These are phyloP conservation scores for Chamaecyparis obtusa DNA, from an alignment of 75 land plant species.

Conservation along the genomic window DNA sequence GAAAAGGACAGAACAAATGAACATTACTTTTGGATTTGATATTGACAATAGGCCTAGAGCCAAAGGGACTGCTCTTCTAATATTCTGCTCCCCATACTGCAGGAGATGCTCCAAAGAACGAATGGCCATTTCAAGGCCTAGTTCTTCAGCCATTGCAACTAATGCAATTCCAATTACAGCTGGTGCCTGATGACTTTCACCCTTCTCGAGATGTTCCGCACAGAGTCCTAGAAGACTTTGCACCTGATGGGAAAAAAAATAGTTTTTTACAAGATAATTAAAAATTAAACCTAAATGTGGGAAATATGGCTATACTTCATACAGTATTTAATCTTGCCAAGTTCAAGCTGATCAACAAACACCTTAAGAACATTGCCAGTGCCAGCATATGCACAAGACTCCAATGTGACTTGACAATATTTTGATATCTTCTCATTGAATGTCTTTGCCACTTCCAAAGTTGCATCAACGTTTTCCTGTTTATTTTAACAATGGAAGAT, in stretches of 20 bases:
- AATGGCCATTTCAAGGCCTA: conserved; percentile 94
- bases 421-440: conserved; percentile 89
- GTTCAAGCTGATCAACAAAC: not conserved
- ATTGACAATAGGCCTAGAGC: conserved; percentile 94
- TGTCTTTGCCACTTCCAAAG: conserved; percentile 94
- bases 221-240: conserved; percentile 89
- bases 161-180: conserved; percentile 97
- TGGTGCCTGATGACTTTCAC: conserved; percentile 88
- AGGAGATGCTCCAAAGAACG: conserved; percentile 93
- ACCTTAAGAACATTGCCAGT: conserved; percentile 99
- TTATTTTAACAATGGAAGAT: not conserved
- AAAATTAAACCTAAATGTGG: not conserved
- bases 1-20: not conserved
- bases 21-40: conserved; percentile 95
- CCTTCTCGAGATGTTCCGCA: conserved; percentile 91
- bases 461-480: conserved; percentile 95
- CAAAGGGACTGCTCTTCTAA: conserved; percentile 87
- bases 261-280: not conserved
- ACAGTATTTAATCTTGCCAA: not conserved
- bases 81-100: conserved; percentile 97
- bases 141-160: conserved; percentile 96
- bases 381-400: conserved; percentile 96
- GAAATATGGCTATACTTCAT: not conserved
- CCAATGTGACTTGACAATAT: conserved; percentile 86
- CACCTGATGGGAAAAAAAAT: conserved; percentile 42